A percentile compares a stretch with the other conserved stretches of the same genome.
Conservation (phyloP, 2,329 filamentous ascomycete species). For the Nectriaceae sp. region DNA sequence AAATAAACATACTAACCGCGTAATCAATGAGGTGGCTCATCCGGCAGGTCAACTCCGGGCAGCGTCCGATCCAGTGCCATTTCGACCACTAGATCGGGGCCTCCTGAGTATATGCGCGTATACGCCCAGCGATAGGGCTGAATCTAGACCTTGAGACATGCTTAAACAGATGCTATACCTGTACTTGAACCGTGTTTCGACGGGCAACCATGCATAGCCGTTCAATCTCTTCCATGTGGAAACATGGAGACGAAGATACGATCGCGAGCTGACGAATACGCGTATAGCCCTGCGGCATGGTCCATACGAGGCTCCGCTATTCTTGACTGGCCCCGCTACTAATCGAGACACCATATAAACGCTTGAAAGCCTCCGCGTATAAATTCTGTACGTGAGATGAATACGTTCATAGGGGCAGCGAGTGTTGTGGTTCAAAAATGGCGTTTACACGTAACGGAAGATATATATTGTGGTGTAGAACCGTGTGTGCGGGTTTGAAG, state of each 20-base stretch:
- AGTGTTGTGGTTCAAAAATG: no score
- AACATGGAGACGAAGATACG: background rate
- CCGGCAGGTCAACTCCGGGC: background rate
- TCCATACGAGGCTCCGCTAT: background rate
- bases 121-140: background rate
- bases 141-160: no score
- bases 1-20: no score
- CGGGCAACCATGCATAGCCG: no score
- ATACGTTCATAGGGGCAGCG: background rate
- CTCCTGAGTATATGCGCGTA: background rate
- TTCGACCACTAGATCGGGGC: no score
- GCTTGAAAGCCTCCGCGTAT: conserved; percentile 9
- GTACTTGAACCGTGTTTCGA: conserved; percentile 6
- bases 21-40: background rate
- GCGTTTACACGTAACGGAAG: conserved; percentile 7
- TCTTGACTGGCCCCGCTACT: background rate
- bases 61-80: background rate
- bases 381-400: conserved; percentile 5
- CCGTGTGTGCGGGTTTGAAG: background rate
- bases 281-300: conserved; percentile 1
- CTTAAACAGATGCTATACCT: conserved; percentile 5
- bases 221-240: no score
- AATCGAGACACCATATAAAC: no score
- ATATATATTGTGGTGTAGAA: conserved; percentile 16
- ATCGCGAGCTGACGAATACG: background rate